Evolutionary conservation across 805 yeast species (phyloP), one percentile per base, ranked within the genome.

Genomic region (Vanderwaltozyma tropicalis): DNA sequence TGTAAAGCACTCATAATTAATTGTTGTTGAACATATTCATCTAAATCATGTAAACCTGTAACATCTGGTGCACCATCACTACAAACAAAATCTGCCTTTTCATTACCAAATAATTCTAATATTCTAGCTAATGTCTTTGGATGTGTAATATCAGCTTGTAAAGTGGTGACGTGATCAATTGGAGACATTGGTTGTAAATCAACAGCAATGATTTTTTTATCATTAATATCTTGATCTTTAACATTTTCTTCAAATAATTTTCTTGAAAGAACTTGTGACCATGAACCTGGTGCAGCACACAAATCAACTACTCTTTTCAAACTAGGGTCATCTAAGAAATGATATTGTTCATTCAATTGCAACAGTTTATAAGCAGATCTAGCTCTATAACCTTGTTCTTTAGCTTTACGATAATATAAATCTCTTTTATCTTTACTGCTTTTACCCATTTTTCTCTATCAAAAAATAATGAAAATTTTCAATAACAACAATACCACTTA

Each of bases 11-110:
- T 80, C 49, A 88, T 66, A 37, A 92, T 83, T 40, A 92, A 67
- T 57, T 92, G 97, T 2, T 95, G 96, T 64, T 92, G 98, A 41
- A 92, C 83, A 56, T 89, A 92, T 60, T 92, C 98, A 59, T 92
- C 98, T 41, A 92, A 66, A 61, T 92, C 98, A 57, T 92, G 98
- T 36, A 92, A 62, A 1, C 98, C 98, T 0, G 98, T 92, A 17
- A 92, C 98, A 62, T 92, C 98, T 2, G 98, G 98, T 0, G 98
- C 98, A 40, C 98, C 98, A 59, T 92, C 97, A 51, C 94, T 80
- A 52, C 95, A 86, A 1, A 92, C 95, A 56, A 89, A 81, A 59
- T 92, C 98, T 0, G 97, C 97, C 39, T 82, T 78, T 47, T 84
- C 84, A 28, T 96, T 95, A 17, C 84, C 94, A 64, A 92, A 92